Percentiles rank a stretch among this genome's conserved stretches.
These are phyloP conservation scores for Isochrysis galbana DNA, from an alignment of 78 protist genomes.

Conservation along the genomic window DNA sequence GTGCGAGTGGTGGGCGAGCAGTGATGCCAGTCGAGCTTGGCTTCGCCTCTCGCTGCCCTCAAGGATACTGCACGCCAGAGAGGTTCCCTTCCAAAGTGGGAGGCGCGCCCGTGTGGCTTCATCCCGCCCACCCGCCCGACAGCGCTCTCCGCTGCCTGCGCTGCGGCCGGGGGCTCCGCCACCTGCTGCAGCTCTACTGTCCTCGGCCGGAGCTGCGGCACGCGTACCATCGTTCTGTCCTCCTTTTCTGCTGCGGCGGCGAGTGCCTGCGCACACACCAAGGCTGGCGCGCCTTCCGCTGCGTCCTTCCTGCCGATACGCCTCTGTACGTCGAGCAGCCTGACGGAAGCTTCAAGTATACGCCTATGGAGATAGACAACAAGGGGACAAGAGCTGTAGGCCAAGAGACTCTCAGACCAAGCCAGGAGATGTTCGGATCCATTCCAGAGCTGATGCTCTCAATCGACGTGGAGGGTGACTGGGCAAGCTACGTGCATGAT, in stretches of 20 bases:
- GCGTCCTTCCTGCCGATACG: not conserved
- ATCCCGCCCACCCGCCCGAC: not conserved
- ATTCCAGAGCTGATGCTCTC: not conserved
- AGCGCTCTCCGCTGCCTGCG: not conserved
- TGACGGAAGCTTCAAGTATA: not conserved
- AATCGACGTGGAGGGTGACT: not conserved
- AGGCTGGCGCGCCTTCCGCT: not conserved
- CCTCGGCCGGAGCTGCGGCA: not conserved
- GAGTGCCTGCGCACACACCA: not conserved
- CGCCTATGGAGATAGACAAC: not conserved
- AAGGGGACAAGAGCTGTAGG: not conserved
- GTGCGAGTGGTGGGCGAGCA: no score
- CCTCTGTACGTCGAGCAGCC: not conserved
- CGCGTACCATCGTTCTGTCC: not conserved
- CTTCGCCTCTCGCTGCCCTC: not conserved
- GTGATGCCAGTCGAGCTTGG: constrained; percentile 4
- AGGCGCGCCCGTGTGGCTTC: not conserved
- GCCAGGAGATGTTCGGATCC: not conserved
- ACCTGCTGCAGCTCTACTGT: constrained; percentile 8
- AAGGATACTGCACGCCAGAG: not conserved
- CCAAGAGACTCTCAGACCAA: no score
- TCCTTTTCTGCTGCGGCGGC: constrained; percentile 23
- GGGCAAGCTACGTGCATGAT: not conserved
- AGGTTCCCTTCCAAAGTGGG: constrained; percentile 5
- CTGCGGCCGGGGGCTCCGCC: not conserved